Base-by-base conservation (phyloP, 768 basidiomycete genomes). In the Cantharellus anzutake region DNA sequence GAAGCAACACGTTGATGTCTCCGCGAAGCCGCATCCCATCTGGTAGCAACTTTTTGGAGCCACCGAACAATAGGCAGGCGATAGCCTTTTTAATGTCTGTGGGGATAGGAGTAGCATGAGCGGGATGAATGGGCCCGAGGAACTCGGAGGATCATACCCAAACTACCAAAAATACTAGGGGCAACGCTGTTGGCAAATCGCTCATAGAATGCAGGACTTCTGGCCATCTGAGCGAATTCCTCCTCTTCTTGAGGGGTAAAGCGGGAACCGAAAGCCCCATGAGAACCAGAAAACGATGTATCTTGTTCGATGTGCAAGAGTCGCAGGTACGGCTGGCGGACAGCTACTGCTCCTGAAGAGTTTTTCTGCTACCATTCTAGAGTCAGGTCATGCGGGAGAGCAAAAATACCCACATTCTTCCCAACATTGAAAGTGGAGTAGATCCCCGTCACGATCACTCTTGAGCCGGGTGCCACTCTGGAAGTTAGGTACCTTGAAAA, bases 61-160 rank as follows among this genome's bases (percentile, higher is more conserved):
- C 96, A 38, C 96, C 96, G 65, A 98, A 91, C 4, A 99, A 74
- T n/a, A 99, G 74, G 69, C 94, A 98, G 0, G 87, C 80, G 56
- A 99, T 91, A 3, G 96, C 90, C 65, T 97, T 99, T 73, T 98
- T 99, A 66, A 98, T 98, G 69, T 99, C 96, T 94, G 61, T 35
- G 41, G 34, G 40, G 20, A 29, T 29, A 29, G 20, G 20, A 29
- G 20, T 29, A 29, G 38, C 60, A 51, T 5, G 37, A 41, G 29
- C 59, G 58, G 20, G 4, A 16, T 37, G 35, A 42, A 34, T 16
- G 11, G 35, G n/a, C 11, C 7, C 3, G 3, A 29, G 20, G 20
- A n/a, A 40, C 44, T 53, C 7, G n/a, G 11, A 63, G 39, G 38
- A 60, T 63, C 41, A 50, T 56, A 93, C 94, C 94, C 38, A 89